Conservation (phyloP, 371 early-diverging fungal genomes). For the Actinomortierella ambigua region DNA sequence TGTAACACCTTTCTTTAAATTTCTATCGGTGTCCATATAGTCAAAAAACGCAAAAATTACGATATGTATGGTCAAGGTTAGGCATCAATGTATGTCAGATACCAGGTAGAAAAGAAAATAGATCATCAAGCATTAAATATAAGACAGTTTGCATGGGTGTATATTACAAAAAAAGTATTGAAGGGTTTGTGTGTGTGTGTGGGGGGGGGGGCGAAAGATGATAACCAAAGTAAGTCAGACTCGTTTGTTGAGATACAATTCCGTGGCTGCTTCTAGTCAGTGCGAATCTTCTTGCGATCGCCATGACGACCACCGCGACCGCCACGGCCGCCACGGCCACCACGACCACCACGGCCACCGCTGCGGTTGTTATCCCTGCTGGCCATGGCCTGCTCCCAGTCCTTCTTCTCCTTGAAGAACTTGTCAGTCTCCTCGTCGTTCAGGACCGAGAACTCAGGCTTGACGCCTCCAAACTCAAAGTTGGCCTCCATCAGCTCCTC, state of each 20-base stretch:
- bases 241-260: neutral
- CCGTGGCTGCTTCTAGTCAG: constrained; percentile 23
- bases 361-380: constrained; percentile 20
- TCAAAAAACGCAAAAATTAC: constrained; percentile 26
- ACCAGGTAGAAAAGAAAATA: too few relatives aligned
- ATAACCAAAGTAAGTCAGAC: too few relatives aligned
- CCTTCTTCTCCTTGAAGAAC: constrained; percentile 50
- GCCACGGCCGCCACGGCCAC: constrained; percentile 39
- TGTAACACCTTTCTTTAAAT: neutral
- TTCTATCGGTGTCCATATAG: constrained; percentile 5
- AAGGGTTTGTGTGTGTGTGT: too few relatives aligned
- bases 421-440: constrained; percentile 45
- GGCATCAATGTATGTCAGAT: too few relatives aligned
- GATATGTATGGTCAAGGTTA: constrained; percentile 16
- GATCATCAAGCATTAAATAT: too few relatives aligned
- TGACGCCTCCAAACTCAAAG: constrained; percentile 40
- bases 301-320: constrained; percentile 32
- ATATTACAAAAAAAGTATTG: too few relatives aligned
- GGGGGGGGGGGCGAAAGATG: too few relatives aligned
- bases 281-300: constrained; percentile 45
- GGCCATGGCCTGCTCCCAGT: constrained; percentile 21
- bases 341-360: constrained; percentile 37
- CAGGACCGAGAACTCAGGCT: constrained; percentile 33
- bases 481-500: constrained; percentile 38
- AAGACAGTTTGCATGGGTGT: too few relatives aligned